Percentiles rank a stretch among this genome's conserved stretches.
Conservation (phyloP, 2,329 filamentous ascomycete species). For the Aspergillus candidus region DNA sequence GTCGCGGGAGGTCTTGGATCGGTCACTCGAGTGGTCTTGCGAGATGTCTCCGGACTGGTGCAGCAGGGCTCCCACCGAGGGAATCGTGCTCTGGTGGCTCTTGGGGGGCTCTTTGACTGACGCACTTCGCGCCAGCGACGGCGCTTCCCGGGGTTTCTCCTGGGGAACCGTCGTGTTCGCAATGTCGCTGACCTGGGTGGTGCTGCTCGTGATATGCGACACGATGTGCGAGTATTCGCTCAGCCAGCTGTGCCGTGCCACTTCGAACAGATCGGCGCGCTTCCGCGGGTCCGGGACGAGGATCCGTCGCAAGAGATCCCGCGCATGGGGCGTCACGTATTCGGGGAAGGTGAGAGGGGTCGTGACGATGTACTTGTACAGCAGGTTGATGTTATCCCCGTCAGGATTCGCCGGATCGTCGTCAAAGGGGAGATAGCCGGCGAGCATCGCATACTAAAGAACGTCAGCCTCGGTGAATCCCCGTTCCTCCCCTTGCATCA, state of each 20-base stretch:
- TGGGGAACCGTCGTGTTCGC: slow-evolving; percentile 66
- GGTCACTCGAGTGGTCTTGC: slow-evolving; percentile 55
- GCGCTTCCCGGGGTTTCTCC: slow-evolving; percentile 47
- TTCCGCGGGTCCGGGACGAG: slow-evolving; percentile 92
- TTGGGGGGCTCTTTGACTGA: slow-evolving; percentile 87
- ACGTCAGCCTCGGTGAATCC: too few species aligned
- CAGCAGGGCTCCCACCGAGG: slow-evolving; percentile 54
- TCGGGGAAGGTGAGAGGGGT: slow-evolving; percentile 96
- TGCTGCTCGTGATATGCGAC: slow-evolving; percentile 92
- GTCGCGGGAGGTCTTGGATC: slow-evolving; percentile 65
- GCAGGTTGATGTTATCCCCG: slow-evolving; percentile 95
- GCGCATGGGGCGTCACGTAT: slow-evolving; percentile 94
- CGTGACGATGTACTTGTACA: slow-evolving; percentile 99
- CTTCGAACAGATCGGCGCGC: slow-evolving; percentile 92
- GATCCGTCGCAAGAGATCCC: slow-evolving; percentile 86
- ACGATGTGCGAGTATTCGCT: slow-evolving; percentile 97
- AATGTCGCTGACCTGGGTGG: slow-evolving; percentile 79
- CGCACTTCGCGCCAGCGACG: slow-evolving; percentile 70
- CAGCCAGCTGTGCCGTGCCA: slow-evolving; percentile 95
- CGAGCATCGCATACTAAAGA: slow-evolving; percentile 89
- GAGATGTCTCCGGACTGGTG: slow-evolving; percentile 72
- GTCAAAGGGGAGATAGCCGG: slow-evolving; percentile 94
- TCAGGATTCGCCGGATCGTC: slow-evolving; percentile 97
- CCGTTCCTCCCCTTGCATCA: slow-evolving; percentile 12
- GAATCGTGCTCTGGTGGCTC: slow-evolving; percentile 46